Evolutionary conservation across 257 asterid genomes (phyloP), one percentile per base, ranked within the genome.

Genomic region (Lithospermum erythrorhizon): DNA sequence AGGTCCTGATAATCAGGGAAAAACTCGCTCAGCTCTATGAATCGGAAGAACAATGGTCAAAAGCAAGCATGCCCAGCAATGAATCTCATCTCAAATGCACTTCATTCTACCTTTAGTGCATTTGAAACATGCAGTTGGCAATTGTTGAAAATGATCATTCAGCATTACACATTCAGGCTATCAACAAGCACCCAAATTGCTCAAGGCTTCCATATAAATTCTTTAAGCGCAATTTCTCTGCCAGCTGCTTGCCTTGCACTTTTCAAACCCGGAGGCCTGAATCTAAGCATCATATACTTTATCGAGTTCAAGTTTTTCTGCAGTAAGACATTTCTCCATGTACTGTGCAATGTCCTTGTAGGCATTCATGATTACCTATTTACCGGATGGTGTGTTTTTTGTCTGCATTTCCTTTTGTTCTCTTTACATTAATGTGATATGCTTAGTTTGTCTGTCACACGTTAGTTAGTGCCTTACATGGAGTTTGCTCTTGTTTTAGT

Each of bases 121-220:
- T 17, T 49, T 59, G 19, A 17, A 48, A 62, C 66, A 21, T 58
- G 55, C 58, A 48, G n/a, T 49, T 65, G 30, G 8, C 4, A 35
- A 3, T 55, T 55, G 57, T 62, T 60, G 25, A 17, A 24, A 53
- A 49, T 62, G 19, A 45, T 21, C 5, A 15, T n/a, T 62, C 21
- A 58, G 57, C 61, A 93, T 74, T 97, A 93, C 63, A 73, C 83
- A 66, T 93, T 89, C 69, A 89, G 81, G 75, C 80, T 89, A 59
- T 83, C 97, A 64, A 93, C 89, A 72, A 84, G 99, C 72, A 97
- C 89, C 58, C 96, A 93, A 75, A 89, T 93, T 77, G 95, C 97
- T 30, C 87, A 96, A n/a, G n/a, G n/a, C n/a, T n/a, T n/a, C n/a
- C n/a, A n/a, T n/a, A n/a, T n/a, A n/a, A n/a, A n/a, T n/a, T n/a